Evolutionary conservation across 2,329 filamentous ascomycete species (phyloP), one percentile per base, ranked within the genome.

Genomic region (Sclerotinia sclerotiorum): DNA sequence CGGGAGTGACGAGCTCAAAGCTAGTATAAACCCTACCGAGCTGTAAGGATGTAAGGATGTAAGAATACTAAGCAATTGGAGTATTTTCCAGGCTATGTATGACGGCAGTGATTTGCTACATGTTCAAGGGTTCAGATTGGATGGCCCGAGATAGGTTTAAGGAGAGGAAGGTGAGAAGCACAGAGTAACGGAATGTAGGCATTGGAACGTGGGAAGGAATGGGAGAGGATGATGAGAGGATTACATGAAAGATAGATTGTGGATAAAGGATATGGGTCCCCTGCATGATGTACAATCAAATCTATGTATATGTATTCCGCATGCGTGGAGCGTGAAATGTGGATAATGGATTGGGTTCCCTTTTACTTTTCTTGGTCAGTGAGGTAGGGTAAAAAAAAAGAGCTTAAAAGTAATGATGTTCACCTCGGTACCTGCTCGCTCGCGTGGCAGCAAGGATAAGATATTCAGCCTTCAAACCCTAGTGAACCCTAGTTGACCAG

Each of bases 21-120:
- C 71, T 74, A 72, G 44, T 39, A 42, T 48, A 70, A 76, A 72
- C 75, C 75, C 73, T 75, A 75, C 73, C 70, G 42, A 76, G 74
- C 74, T 76, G 64, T 60, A 39, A 48, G 54, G 73, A 72, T 76
- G 64, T 58, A 51, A 48, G 55, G 29, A 51, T 62, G 46, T 15
- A 39, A 62, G 60, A 64, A 49, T 44, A 55, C 49, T 29, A 29
- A 65, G 35, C 32, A 39, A 69, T 68, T 48, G 51, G 49, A 32
- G 27, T 42, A 42, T 57, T n/a, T 69, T 67, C 62, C 55, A 42
- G 57, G 57, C 48, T 49, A 54, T 68, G 70, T 63, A 74, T 72
- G 72, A 72, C 71, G 68, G 61, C 68, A 57, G 69, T 69, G 69
- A 70, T 51, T 24, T 62, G 60, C 60, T n/a, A 51, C 39, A 27